Conservation (phyloP, 2,329 filamentous ascomycete species). For the Cordyceps sp. region DNA sequence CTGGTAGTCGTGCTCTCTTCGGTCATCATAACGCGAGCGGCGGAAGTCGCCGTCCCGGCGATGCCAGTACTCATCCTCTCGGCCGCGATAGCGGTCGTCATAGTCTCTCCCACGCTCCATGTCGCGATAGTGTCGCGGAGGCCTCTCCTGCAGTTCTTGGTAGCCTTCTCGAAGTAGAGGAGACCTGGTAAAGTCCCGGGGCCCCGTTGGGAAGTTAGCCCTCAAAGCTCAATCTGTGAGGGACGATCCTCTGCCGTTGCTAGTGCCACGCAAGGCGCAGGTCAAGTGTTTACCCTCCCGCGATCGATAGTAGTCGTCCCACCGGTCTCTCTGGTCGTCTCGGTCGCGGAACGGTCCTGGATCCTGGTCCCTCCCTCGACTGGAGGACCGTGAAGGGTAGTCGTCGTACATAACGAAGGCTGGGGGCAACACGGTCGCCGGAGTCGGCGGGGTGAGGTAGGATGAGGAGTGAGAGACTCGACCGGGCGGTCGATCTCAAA, state of each 20-base stretch:
- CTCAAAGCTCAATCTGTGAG: conserved; percentile 16
- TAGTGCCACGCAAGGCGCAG: conserved; percentile 13
- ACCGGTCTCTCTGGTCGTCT: conserved; percentile 12
- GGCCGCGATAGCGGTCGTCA: conserved; percentile 10
- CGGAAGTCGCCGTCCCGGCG: conserved; percentile 8
- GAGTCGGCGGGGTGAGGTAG: neutral
- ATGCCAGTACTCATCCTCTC: conserved; percentile 11
- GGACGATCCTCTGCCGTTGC: conserved; percentile 3
- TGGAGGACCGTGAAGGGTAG: conserved; percentile 14
- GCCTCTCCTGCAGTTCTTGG: conserved; percentile 12
- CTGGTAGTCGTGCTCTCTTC: conserved; percentile 15
- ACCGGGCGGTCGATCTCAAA: no score
- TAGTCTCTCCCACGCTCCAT: conserved; percentile 9
- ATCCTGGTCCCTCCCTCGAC: conserved; percentile 9
- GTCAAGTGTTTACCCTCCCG: conserved; percentile 31
- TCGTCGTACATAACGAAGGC: conserved; percentile 26
- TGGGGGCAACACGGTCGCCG: conserved; percentile 6
- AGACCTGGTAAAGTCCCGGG: conserved; percentile 26
- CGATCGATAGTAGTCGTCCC: conserved; percentile 26
- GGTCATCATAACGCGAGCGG: conserved; percentile 9
- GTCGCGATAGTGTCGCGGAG: conserved; percentile 9
- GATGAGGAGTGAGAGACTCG: neutral
- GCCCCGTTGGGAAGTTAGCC: conserved; percentile 29
- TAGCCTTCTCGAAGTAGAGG: conserved; percentile 16
- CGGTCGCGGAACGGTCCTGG: conserved; percentile 4